Percentiles rank a stretch among this genome's conserved stretches.
These are phyloP conservation scores for Venturia pyrina DNA, from an alignment of 2,329 filamentous ascomycete species.

Conservation along the genomic window DNA sequence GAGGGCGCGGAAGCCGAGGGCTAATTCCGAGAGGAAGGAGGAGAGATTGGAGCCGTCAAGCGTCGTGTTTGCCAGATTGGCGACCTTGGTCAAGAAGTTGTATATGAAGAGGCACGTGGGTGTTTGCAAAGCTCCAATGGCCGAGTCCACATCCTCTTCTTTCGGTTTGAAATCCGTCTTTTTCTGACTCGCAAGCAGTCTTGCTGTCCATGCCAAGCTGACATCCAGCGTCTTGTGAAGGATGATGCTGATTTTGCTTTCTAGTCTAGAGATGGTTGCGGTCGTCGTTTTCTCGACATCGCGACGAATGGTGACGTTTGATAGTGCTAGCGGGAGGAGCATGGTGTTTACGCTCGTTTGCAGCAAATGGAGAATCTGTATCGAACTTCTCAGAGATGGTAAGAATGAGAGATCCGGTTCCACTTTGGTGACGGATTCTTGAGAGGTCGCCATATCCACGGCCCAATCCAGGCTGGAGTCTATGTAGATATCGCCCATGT, in stretches of 20 bases:
- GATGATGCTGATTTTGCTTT: constrained; percentile 69
- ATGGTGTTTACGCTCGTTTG: constrained; percentile 85
- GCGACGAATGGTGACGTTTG: constrained; percentile 80
- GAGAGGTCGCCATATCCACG: constrained; percentile 60
- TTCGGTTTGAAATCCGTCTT: constrained; percentile 85
- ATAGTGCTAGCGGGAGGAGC: constrained; percentile 77
- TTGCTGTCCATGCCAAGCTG: constrained; percentile 64
- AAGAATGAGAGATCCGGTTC: constrained; percentile 87
- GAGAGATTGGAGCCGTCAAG: constrained; percentile 78
- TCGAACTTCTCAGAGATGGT: constrained; percentile 65
- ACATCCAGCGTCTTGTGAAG: constrained; percentile 63
- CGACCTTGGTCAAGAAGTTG: constrained; percentile 64
- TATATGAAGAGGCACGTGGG: constrained; percentile 73
- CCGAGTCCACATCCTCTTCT: constrained; percentile 52
- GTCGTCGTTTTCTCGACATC: constrained; percentile 80
- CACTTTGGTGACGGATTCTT: constrained; percentile 65
- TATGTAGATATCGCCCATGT: constrained; percentile 76
- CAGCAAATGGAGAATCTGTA: constrained; percentile 87
- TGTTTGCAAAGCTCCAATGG: constrained; percentile 71
- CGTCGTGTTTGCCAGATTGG: constrained; percentile 52
- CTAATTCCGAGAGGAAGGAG: constrained; percentile 74
- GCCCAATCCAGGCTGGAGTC: constrained; percentile 53
- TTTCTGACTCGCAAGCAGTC: constrained; percentile 65
- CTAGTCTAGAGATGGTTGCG: constrained; percentile 63
- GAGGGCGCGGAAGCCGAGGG: constrained; percentile 63